Evolutionary conservation across 768 basidiomycete genomes (phyloP), one percentile per base, ranked within the genome.

Genomic region (Lactarius indigo): DNA sequence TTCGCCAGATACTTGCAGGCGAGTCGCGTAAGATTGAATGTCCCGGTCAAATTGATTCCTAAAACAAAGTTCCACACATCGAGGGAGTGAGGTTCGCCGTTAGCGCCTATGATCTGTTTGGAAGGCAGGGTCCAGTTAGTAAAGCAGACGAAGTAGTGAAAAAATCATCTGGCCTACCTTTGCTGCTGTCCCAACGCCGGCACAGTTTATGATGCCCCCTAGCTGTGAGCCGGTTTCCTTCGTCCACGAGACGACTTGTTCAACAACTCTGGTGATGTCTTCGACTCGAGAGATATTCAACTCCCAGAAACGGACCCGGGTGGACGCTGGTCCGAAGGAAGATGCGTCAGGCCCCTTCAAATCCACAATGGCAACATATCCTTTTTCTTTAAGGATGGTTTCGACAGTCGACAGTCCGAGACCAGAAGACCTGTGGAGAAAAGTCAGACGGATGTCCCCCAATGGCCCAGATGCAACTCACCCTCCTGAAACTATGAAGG

Each of bases 141-240:
- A 30, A 17, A 26, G 12, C 33, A 5, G 26, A 20, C 33, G 20
- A 23, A 28, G 28, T 7, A 5, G 5, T 5, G 10, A 47, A 58
- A 18, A 33, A 37, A 23, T 37, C 39, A 30, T 15, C 15, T 13
- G 1, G 28, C 75, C n/a, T 59, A 73, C 73, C 64, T 72, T 73
- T 37, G 74, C 75, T 18, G 71, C 72, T 52, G 69, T 74, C 20
- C 80, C 86, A 0, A 85, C 79, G 4, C 86, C 87, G 4, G 85
- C 86, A 67, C 82, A 82, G 71, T 85, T 85, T 10, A 87, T 79
- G 5, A 87, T 82, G 10, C 87, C 86, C 7, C 85, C 86, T n/a
- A 87, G 75, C 31, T 75, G 73, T 8, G 81, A 80, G 6, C 76
- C 76, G 0, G 81, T 82, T 55, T 76, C 70, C 57, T 68, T 59